A percentile compares a stretch with the other conserved stretches of the same genome.
These are phyloP conservation scores for Oryza officinalis DNA, from an alignment of 176 grass and related monocot genomes.

Conservation along the genomic window DNA sequence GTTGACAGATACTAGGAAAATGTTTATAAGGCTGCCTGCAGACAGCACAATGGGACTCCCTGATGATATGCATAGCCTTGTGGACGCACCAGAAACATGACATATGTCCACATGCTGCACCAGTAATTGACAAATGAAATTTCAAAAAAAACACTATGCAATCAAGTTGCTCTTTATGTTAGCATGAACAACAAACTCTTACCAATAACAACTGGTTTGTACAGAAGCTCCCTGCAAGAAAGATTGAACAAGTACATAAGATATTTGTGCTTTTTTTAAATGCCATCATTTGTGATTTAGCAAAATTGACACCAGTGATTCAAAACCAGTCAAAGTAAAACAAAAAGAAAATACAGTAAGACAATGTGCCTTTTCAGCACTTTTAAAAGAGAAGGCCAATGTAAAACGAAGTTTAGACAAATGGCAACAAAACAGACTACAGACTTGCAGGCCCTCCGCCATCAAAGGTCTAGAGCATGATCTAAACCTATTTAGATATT, in stretches of 20 bases:
- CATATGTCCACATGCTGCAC: slow-evolving; percentile 91
- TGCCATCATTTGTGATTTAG: neutral
- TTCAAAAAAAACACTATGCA: slow-evolving; percentile 1
- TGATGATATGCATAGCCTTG: slow-evolving; percentile 49
- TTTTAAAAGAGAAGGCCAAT: neutral
- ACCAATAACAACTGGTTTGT: slow-evolving; percentile 92
- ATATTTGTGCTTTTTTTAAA: neutral
- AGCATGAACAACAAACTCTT: slow-evolving; percentile 38
- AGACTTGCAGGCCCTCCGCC: neutral
- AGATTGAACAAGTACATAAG: slow-evolving; percentile 24
- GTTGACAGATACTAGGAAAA: slow-evolving; percentile 82
- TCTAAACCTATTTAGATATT: neutral
- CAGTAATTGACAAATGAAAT: slow-evolving; percentile 27
- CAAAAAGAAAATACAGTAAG: neutral
- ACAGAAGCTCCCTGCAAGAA: slow-evolving; percentile 80
- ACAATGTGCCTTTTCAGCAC: neutral
- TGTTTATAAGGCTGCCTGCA: slow-evolving; percentile 78
- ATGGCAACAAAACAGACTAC: neutral
- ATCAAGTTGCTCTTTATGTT: slow-evolving; percentile 22
- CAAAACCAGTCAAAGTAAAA: slow-evolving; percentile 7
- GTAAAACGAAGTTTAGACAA: neutral
- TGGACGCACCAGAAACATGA: slow-evolving; percentile 94
- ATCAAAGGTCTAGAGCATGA: neutral
- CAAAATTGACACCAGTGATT: neutral
- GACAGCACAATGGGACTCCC: slow-evolving; percentile 64